Base-by-base conservation (phyloP, 2,329 filamentous ascomycete genomes). In the Capronia americana region DNA sequence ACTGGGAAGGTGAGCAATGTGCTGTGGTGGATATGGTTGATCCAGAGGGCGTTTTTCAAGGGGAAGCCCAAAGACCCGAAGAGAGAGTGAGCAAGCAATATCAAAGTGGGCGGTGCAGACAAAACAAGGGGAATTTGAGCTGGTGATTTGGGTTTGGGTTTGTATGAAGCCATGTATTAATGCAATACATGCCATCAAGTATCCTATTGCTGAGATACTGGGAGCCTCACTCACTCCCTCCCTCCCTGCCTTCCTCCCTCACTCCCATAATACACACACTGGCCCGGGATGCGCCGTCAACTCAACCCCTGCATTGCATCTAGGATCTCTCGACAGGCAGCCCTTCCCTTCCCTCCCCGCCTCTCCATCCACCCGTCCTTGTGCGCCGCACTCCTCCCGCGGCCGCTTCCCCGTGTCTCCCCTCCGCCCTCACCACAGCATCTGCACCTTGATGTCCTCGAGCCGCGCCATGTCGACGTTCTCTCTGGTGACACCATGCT, bases 21-120 rank as follows among this genome's bases (percentile, higher is more conserved):
- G 5, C 46, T 64, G 3, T 66, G 63, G 58, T 64, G 58, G 63
- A 53, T 69, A 12, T 66, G 66, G 60, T 53, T 69, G 60, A 64
- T 68, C 11, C 57, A 24, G 24, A 46, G 48, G 48, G 48, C 48
- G 4, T 23, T 51, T 17, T 51, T 51, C 48, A 51, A 26, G 26
- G 48, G 48, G 4, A 24, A 28, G 48, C 7, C 20, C 17, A 51
- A 51, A 44, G 38, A 8, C 14, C 38, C 38, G 38, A 44, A 44
- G 17, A 44, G 17, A n/a, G 38, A 44, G 38, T 44, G 38, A 44
- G 38, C 38, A 44, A 20, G 38, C 38, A n/a, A 44, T 2, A 17
- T 17, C 17, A 41, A 41, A 41, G 17, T 14, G 14, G 14, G 38
- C 1, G 10, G 32, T 34, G 17, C 38, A 41, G 4, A 14, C 17